phyloP scores from a whole-genome alignment of 139 green algal genomes.

The Diplosphaera chodatii region DNA sequence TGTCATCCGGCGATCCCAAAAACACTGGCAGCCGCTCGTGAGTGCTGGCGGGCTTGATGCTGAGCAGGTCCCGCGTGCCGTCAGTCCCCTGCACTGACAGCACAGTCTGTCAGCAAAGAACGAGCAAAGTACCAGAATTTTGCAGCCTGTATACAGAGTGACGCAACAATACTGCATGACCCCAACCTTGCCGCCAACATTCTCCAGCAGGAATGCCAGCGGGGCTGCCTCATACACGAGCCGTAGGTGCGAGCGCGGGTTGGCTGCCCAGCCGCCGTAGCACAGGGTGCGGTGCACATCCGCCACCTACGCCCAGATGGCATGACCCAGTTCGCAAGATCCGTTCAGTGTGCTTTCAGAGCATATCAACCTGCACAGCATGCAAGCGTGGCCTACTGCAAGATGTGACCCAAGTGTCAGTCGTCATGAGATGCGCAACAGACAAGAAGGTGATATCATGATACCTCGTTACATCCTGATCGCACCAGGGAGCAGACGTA shows the following conservation, averaged over 20 bases:
- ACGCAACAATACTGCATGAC: no score
- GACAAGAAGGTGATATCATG: no score
- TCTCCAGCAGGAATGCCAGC: constrained; percentile 49
- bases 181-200: constrained; percentile 9
- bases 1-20: constrained; percentile 47
- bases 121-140: no score
- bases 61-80: constrained; percentile 47
- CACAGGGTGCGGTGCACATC: constrained; percentile 65
- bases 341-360: no score
- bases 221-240: constrained; percentile 65
- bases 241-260: constrained; percentile 57
- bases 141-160: no score
- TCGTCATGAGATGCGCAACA: no score
- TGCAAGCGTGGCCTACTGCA: no score
- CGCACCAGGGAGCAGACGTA: constrained; percentile 65
- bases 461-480: no score
- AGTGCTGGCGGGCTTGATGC: constrained; percentile 46
- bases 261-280: constrained; percentile 46
- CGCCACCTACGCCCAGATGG: neutral
- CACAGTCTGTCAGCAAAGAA: no score
- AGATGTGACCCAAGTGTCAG: no score
- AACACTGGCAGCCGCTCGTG: constrained; percentile 81
- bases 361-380: no score
- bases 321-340: no score
- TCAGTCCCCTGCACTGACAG: constrained; percentile 43